phyloP scores from a whole-genome alignment of 306 rosid genomes.

The Amphicarpaea edgeworthii region DNA sequence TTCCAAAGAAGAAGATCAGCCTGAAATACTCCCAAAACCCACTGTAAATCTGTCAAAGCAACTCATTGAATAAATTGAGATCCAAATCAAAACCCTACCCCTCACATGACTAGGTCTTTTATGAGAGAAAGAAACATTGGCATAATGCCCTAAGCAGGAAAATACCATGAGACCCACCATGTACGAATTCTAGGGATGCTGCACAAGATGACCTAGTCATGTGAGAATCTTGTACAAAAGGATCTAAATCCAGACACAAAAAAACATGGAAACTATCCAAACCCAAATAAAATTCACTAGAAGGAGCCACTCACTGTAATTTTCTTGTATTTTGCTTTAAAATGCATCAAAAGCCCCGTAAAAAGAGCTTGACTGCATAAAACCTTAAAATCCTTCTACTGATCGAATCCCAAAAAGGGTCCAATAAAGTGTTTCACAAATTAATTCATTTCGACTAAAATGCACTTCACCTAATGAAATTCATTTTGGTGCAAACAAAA shows the following conservation, averaged over 20 bases:
- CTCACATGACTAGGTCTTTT: constrained; percentile 3
- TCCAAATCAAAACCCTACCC: constrained; percentile 25
- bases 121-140: background rate
- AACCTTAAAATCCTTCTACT: constrained; percentile 23
- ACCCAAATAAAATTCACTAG: background rate
- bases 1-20: constrained; percentile 3
- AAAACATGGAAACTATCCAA: background rate
- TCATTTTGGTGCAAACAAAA: constrained; percentile 22
- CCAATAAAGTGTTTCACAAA: constrained; percentile 6
- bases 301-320: constrained; percentile 10
- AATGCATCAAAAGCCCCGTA: constrained; percentile 9
- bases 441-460: constrained; percentile 21
- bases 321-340: constrained; percentile 11
- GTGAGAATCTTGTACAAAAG: constrained; percentile 1
- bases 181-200: background rate
- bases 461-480: constrained; percentile 9
- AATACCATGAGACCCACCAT: background rate
- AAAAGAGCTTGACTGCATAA: constrained; percentile 2
- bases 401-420: constrained; percentile 8
- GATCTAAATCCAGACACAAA: background rate
- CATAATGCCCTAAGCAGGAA: background rate
- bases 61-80: constrained; percentile 14
- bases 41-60: background rate
- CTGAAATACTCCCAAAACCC: constrained; percentile 3
- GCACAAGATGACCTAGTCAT: constrained; percentile 6